phyloP scores from a whole-genome alignment of 2,329 filamentous ascomycete genomes.

The Hawksworthiomyces lignivorus region DNA sequence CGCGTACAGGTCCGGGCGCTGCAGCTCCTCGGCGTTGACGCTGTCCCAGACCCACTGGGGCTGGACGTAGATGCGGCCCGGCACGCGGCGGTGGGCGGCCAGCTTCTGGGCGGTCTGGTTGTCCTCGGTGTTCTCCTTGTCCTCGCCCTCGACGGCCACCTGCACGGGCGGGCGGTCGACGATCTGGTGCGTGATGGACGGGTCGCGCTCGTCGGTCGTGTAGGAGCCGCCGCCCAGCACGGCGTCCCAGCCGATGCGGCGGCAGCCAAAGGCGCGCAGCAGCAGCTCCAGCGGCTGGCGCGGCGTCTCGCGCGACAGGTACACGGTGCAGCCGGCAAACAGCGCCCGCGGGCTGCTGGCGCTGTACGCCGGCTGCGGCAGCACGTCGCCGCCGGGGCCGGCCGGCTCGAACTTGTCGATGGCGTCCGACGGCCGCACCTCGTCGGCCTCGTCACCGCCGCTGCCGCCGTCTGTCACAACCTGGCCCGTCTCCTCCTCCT shows the following conservation, averaged over 20 bases:
- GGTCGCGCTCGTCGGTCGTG: conserved; percentile 80
- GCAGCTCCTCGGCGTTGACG: conserved; percentile 82
- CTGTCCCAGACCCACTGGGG: conserved; percentile 99
- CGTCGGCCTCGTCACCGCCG: conserved; percentile 33
- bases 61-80: conserved; percentile 88
- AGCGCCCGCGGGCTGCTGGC: conserved; percentile 64
- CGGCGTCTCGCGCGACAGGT: conserved; percentile 87
- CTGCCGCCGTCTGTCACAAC: conserved; percentile 36
- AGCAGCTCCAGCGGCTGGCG: conserved; percentile 87
- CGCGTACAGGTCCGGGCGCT: conserved; percentile 79
- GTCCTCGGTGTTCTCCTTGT: conserved; percentile 40
- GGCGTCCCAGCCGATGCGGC: conserved; percentile 88
- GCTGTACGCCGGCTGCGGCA: conserved; percentile 67
- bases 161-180: conserved; percentile 80
- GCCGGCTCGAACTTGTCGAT: conserved; percentile 90
- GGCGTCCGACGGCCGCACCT: conserved; percentile 45
- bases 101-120: conserved; percentile 56
- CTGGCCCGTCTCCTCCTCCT: conserved; percentile 33
- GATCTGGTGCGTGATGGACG: conserved; percentile 90
- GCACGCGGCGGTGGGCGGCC: conserved; percentile 62
- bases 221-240: conserved; percentile 88
- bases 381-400: conserved; percentile 74
- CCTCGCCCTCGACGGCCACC: conserved; percentile 42
- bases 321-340: conserved; percentile 85
- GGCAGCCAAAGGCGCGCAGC: conserved; percentile 88